Base-by-base conservation (phyloP, 345 rosid genomes). In the Psidium friedrichsthalianum region DNA sequence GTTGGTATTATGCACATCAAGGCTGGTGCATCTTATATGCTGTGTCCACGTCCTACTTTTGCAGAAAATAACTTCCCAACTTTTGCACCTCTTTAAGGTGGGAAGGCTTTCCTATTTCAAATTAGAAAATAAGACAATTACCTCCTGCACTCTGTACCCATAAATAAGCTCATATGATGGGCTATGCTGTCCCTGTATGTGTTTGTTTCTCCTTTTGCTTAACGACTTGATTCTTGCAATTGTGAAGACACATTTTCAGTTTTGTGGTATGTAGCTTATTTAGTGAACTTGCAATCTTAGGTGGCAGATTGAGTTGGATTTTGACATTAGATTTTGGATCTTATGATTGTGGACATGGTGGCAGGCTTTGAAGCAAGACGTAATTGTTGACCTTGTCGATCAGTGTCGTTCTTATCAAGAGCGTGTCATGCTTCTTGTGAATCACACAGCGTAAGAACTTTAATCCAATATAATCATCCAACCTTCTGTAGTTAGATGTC, bases 361-460 rank as follows among this genome's bases (percentile, higher is more conserved):
- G 85, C 95, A 97, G 99, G 94, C 92, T 59, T 64, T 95, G 88
- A 96, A 94, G 90, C 92, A 97, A 91, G 99, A 97, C 87, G 87
- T 96, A 84, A 92, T 97, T 84, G 93, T 96, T 86, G 99, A 97
- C 85, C 95, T 97, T 86, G 98, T 95, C 32, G 96, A 92, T 82
- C 99, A 97, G 87, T 96, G 99, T 82, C 96, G 94, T 80, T 92
- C 94, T 85, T 97, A 95, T 90, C 98, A 95, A 87, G 90, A 92
- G 56, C 94, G 97, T 82, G 96, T 93, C 87, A 87, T 91, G 96
- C 91, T 92, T 90, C 95, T 97, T 88, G 98, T 96, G 89, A 96
- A 93, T 87, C 87, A 82, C 86, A 89, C 98, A 18, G 74, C 58
- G 99, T 97, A 91, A 90, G 98, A 84, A 87, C 85, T 89, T 51